These are phyloP conservation scores for Emergomyces pasteurianus DNA, from an alignment of 2,329 filamentous ascomycete species.

Conservation along the genomic window DNA sequence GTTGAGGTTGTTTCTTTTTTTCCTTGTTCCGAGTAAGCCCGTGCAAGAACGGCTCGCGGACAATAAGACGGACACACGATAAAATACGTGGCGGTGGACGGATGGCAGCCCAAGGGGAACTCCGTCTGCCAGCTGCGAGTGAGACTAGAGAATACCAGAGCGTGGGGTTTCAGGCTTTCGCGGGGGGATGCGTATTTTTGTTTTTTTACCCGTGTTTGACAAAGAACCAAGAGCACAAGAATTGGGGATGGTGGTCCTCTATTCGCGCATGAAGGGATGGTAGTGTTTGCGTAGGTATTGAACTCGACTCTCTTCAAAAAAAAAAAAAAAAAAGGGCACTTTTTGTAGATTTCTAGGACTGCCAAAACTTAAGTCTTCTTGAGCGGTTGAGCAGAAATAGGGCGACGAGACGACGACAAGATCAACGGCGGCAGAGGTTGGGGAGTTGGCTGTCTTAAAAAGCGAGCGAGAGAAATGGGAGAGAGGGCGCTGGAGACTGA, in stretches of 20 bases:
- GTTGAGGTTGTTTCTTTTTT: background rate
- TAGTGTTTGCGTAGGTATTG: background rate
- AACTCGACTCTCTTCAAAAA: background rate
- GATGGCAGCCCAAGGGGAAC: slow-evolving; percentile 1
- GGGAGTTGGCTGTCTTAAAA: background rate
- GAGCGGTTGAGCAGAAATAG: background rate
- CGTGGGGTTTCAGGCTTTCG: background rate
- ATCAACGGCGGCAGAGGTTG: too few species aligned
- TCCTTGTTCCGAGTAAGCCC: background rate
- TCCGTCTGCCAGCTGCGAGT: background rate
- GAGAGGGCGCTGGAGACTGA: background rate
- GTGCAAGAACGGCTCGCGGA: background rate
- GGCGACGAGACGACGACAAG: background rate
- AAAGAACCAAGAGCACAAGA: background rate
- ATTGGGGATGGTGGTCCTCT: too few species aligned
- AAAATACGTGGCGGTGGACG: slow-evolving; percentile 7
- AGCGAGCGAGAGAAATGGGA: background rate
- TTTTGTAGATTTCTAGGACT: background rate
- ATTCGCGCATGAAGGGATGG: too few species aligned
- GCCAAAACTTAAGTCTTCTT: too few species aligned
- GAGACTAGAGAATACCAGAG: background rate
- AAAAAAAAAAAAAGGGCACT: background rate
- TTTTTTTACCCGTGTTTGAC: background rate
- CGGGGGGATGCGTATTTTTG: too few species aligned
- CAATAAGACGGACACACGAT: background rate